Conservation (phyloP, 352 stramenopile species). For the Phytopythium mirpurense region DNA sequence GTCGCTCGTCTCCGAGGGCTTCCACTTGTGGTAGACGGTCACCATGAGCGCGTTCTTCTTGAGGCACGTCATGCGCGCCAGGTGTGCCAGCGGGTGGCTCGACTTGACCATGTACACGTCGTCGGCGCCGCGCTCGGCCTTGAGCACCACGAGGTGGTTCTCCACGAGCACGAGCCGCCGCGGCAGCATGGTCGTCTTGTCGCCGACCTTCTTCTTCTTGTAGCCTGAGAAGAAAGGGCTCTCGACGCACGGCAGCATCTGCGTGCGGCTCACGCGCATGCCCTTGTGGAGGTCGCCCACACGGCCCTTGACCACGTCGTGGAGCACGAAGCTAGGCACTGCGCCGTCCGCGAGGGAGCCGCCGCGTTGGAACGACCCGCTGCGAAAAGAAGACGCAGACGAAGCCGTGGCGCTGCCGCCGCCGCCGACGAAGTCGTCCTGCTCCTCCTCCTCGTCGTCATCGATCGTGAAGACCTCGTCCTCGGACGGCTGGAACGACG, state of each 20-base stretch:
- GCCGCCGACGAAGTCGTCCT: conserved; percentile 44
- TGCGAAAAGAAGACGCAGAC: conserved; percentile 28
- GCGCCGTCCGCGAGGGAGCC: conserved; percentile 9
- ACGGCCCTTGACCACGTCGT: conserved; percentile 50
- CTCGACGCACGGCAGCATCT: conserved; percentile 65
- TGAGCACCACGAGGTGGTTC: conserved; percentile 75
- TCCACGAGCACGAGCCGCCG: conserved; percentile 62
- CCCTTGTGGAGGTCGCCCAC: conserved; percentile 52
- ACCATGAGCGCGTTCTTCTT: conserved; percentile 89
- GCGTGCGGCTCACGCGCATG: conserved; percentile 57
- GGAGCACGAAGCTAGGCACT: conserved; percentile 24
- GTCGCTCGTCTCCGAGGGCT: conserved; percentile 21
- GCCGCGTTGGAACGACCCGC: conserved; percentile 36
- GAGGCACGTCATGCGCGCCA: conserved; percentile 82
- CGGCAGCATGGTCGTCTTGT: conserved; percentile 37
- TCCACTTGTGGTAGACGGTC: conserved; percentile 85
- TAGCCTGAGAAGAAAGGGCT: conserved; percentile 82
- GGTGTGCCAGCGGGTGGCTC: conserved; percentile 61
- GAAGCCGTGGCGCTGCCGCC: not conserved
- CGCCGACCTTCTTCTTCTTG: conserved; percentile 64
- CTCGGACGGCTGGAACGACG: conserved; percentile 50
- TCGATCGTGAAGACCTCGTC: conserved; percentile 84
- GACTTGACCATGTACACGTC: conserved; percentile 78
- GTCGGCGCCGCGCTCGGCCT: conserved; percentile 61
- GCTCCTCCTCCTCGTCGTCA: conserved; percentile 69